Conservation (phyloP, 1,284 basidiomycete species). For the Moesziomyces globuligerus region DNA sequence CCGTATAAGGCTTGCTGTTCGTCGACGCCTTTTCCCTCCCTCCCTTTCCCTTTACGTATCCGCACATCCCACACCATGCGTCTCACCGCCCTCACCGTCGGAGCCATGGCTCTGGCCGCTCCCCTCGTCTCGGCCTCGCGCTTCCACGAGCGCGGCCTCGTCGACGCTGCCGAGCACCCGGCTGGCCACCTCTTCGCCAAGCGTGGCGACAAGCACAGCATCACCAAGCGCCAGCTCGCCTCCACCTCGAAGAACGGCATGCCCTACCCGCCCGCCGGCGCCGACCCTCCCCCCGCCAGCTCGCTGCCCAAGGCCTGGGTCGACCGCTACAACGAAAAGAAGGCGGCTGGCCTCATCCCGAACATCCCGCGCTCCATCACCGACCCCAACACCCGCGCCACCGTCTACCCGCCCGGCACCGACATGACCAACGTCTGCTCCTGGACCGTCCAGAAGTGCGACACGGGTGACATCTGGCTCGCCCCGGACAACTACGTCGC, state of each 20-base stretch:
- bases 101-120: conserved; percentile 43
- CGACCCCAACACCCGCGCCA: conserved; percentile 40
- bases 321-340: conserved; percentile 73
- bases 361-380: conserved; percentile 72
- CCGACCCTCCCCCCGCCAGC: conserved; percentile 42
- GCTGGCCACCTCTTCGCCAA: conserved; percentile 48
- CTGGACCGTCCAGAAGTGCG: conserved; percentile 58
- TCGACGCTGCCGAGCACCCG: conserved; percentile 37
- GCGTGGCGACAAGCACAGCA: conserved; percentile 33
- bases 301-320: conserved; percentile 72
- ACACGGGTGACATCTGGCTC: conserved; percentile 55
- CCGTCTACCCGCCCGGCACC: conserved; percentile 50
- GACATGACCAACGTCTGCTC: conserved; percentile 56
- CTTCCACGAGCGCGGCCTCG: conserved; percentile 34
- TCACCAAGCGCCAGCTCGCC: conserved; percentile 45
- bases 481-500: conserved; percentile 54
- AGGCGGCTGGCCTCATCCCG: conserved; percentile 78
- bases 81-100: conserved; percentile 34
- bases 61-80: conserved; percentile 23
- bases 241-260: conserved; percentile 51
- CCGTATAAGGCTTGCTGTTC: background rate
- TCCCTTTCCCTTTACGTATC: background rate
- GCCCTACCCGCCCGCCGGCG: conserved; percentile 52
- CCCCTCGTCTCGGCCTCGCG: conserved; percentile 29
- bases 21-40: background rate